Conservation (phyloP, 805 yeast species). For the Saturnispora quitensis region DNA sequence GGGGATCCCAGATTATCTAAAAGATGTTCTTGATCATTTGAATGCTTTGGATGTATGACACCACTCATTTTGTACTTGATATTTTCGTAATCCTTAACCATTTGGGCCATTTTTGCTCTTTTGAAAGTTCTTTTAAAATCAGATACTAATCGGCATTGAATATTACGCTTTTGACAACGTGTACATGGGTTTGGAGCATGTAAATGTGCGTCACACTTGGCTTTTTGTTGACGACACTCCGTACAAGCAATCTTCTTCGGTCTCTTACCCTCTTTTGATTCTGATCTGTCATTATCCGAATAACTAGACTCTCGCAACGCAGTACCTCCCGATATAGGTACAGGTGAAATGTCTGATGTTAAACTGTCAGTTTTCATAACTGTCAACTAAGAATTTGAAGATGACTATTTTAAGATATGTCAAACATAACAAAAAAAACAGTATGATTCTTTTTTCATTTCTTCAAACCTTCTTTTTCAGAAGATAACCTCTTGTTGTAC, state of each 20-base stretch:
- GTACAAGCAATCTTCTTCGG: conserved; percentile 72
- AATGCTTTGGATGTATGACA: background rate
- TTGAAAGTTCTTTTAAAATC: conserved; percentile 87
- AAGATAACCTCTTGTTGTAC: background rate
- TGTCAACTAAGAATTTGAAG: background rate
- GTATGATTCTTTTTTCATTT: background rate
- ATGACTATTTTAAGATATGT: background rate
- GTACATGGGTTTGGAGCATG: conserved; percentile 73
- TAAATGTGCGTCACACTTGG: conserved; percentile 79
- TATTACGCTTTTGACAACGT: conserved; percentile 63
- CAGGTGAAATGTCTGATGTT: background rate
- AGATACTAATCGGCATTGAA: conserved; percentile 63
- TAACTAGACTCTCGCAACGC: background rate
- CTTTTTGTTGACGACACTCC: conserved; percentile 93
- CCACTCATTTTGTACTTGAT: conserved; percentile 31
- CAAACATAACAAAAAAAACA: background rate
- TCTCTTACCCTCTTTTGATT: background rate
- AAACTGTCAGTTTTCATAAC: background rate
- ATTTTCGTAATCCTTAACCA: conserved; percentile 71
- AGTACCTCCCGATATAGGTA: background rate
- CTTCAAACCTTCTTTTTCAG: background rate
- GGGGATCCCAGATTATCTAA: background rate
- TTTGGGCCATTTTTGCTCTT: conserved; percentile 71
- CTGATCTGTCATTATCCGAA: conserved; percentile 1
- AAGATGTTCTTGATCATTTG: background rate